Evolutionary conservation across 495 filamentous ascomycete species (phyloP).

Genomic region (Glonium stellatum): DNA sequence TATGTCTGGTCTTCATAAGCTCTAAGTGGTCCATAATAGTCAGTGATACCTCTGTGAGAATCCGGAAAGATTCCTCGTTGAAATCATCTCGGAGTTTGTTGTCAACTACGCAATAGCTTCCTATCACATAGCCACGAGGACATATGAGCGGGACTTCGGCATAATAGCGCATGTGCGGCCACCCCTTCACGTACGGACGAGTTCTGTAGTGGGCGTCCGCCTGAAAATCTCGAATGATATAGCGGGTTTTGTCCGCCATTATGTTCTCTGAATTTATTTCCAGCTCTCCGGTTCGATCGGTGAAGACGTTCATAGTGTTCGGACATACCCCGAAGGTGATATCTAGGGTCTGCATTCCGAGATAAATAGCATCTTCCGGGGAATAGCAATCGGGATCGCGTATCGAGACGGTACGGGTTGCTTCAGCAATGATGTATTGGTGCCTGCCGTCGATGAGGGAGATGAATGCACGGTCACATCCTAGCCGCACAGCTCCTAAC

Average conservation of each 20-base stretch:
- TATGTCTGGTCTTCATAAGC: not conserved
- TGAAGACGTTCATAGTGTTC: not conserved
- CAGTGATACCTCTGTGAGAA: not conserved
- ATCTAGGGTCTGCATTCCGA: not conserved
- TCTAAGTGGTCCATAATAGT: not conserved
- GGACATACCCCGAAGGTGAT: not conserved
- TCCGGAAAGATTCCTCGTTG: not conserved
- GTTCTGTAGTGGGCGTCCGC: not conserved
- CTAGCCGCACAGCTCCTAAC: not conserved
- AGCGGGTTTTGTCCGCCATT: not conserved
- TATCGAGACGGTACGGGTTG: not conserved
- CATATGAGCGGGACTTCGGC: not conserved
- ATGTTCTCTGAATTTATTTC: not conserved
- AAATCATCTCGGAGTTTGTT: not conserved
- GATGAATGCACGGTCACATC: not conserved
- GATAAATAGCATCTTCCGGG: not conserved
- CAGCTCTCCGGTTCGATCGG: not conserved
- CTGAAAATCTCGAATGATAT: not conserved
- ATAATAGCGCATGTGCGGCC: not conserved
- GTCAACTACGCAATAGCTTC: conserved; percentile 1
- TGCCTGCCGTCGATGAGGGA: not conserved
- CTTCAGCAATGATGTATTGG: not conserved
- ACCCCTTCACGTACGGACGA: not conserved
- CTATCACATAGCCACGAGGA: not conserved
- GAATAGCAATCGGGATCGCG: not conserved